Evolutionary conservation across 768 basidiomycete species (phyloP).

Genomic region (Mycena indigotica): DNA sequence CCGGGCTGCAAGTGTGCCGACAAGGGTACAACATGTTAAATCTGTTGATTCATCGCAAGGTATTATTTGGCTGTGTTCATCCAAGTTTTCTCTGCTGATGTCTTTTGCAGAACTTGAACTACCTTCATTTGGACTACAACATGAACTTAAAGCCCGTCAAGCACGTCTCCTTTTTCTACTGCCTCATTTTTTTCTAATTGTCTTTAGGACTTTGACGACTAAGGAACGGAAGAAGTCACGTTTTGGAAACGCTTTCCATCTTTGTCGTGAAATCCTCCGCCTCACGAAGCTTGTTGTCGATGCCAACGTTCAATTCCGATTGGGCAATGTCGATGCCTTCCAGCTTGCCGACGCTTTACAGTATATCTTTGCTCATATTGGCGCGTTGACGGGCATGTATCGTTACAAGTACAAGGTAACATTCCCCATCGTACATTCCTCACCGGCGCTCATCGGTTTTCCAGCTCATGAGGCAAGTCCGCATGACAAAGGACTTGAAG

Average conservation of each 20-base stretch:
- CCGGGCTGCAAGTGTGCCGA: slow-evolving; percentile 95
- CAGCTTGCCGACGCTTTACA: slow-evolving; percentile 98
- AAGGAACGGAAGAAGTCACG: slow-evolving; percentile 99
- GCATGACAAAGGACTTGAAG: slow-evolving; percentile 99
- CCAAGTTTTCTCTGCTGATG: background rate
- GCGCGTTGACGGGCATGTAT: slow-evolving; percentile 99
- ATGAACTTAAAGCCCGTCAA: slow-evolving; percentile 98
- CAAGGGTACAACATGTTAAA: slow-evolving; percentile 99
- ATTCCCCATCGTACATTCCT: slow-evolving; percentile 18
- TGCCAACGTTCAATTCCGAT: slow-evolving; percentile 96
- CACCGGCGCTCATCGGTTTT: slow-evolving; percentile 6
- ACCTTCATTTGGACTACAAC: slow-evolving; percentile 96
- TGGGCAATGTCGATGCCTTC: slow-evolving; percentile 98
- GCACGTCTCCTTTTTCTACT: slow-evolving; percentile 35
- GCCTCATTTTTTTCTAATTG: slow-evolving; percentile 14
- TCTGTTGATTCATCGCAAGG: slow-evolving; percentile 97
- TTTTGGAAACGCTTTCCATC: slow-evolving; percentile 98
- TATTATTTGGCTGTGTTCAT: slow-evolving; percentile 28
- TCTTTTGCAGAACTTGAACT: slow-evolving; percentile 73
- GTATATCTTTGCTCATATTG: slow-evolving; percentile 96
- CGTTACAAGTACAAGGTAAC: slow-evolving; percentile 99
- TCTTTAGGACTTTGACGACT: slow-evolving; percentile 86
- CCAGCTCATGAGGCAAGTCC: slow-evolving; percentile 97
- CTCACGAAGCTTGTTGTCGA: slow-evolving; percentile 98
- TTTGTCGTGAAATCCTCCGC: slow-evolving; percentile 96